A percentile compares a stretch with the other conserved stretches of the same genome.
phyloP scores from a whole-genome alignment of 768 basidiomycete genomes.

The Pulveroboletus ravenelii region DNA sequence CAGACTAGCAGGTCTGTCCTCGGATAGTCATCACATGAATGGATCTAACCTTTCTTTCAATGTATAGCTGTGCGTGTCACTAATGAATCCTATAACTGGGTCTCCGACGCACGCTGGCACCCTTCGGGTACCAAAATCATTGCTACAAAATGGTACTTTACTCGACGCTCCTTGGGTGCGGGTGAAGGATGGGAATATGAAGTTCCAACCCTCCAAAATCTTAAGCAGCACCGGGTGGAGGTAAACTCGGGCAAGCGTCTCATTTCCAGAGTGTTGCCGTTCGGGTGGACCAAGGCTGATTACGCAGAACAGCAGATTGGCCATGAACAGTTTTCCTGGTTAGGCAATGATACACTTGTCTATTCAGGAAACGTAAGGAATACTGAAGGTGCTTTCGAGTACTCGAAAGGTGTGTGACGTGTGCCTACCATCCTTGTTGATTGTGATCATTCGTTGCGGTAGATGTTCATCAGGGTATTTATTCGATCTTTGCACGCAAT shows the following conservation, averaged over 20 bases:
- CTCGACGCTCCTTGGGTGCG: constrained; percentile 57
- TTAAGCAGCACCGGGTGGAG: constrained; percentile 24
- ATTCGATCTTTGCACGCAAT: constrained; percentile 66
- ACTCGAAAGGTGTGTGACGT: constrained; percentile 55
- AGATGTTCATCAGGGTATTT: constrained; percentile 71
- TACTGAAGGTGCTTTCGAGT: constrained; percentile 40
- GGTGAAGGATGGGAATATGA: constrained; percentile 71
- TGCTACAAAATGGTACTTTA: constrained; percentile 79
- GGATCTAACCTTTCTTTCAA: constrained; percentile 4
- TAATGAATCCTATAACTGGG: constrained; percentile 71
- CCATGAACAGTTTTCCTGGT: constrained; percentile 67
- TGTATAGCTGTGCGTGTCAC: constrained; percentile 47
- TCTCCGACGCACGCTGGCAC: constrained; percentile 68
- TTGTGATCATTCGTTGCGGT: not conserved
- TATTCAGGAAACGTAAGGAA: constrained; percentile 64
- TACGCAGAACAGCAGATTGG: constrained; percentile 72
- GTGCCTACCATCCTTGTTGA: not conserved
- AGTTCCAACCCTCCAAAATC: constrained; percentile 34
- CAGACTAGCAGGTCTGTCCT: constrained; percentile 38
- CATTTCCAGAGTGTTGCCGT: constrained; percentile 52
- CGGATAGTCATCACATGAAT: not conserved
- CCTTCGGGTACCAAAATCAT: constrained; percentile 57
- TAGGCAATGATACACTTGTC: constrained; percentile 51
- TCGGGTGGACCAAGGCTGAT: constrained; percentile 54
- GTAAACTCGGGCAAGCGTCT: constrained; percentile 47